Conservation (phyloP, 371 early-diverging fungal genomes). For the Syncephalis plumigaleata region DNA sequence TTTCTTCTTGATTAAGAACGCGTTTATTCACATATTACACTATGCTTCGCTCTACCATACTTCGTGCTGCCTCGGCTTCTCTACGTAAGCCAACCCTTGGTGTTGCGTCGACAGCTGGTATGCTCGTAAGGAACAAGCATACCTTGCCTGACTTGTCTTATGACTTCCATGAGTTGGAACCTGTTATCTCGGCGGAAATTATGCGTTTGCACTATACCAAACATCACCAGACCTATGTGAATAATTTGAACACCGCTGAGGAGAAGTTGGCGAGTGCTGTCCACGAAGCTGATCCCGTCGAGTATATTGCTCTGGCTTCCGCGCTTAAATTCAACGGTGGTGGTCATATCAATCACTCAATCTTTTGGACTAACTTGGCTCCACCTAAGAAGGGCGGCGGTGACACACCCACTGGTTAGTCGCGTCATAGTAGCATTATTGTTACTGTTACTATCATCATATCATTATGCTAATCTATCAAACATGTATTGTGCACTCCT, state of each 20-base stretch:
- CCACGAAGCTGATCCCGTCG: slow-evolving; percentile 44
- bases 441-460: too few species aligned
- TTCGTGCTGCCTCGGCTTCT: too few species aligned
- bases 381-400: slow-evolving; percentile 69
- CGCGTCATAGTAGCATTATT: too few species aligned
- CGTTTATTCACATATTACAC: too few species aligned
- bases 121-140: slow-evolving; percentile 2
- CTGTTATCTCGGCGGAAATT: slow-evolving; percentile 83
- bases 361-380: slow-evolving; percentile 92
- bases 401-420: slow-evolving; percentile 36
- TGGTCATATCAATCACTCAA: slow-evolving; percentile 94
- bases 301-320: slow-evolving; percentile 58
- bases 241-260: slow-evolving; percentile 29
- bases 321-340: slow-evolving; percentile 91
- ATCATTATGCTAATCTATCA: too few species aligned
- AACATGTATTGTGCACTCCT: too few species aligned
- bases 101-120: not conserved
- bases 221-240: slow-evolving; percentile 81
- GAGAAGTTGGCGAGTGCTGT: slow-evolving; percentile 57
- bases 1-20: too few species aligned
- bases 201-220: slow-evolving; percentile 93
- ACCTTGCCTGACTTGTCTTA: slow-evolving; percentile 37
- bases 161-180: slow-evolving; percentile 70
- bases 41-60: too few species aligned
- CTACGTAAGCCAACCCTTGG: too few species aligned